Conservation (phyloP, 2,329 filamentous ascomycete genomes). For the Calonectria multiphialidica region DNA sequence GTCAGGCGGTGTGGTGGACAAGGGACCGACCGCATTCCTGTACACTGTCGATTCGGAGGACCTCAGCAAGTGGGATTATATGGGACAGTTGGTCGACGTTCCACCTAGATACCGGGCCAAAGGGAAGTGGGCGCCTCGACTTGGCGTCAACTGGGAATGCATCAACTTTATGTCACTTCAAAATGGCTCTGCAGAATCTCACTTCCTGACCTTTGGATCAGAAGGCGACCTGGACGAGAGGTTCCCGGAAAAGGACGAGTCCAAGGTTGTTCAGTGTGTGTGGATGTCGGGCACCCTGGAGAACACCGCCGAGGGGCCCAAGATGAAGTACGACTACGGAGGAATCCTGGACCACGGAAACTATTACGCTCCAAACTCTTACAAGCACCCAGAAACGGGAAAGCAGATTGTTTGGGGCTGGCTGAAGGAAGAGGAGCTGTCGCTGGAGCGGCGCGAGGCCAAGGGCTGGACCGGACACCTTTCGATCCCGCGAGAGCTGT, state of each 20-base stretch:
- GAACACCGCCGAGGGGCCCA: slow-evolving; percentile 18
- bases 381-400: not conserved
- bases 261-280: slow-evolving; percentile 32
- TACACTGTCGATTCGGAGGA: slow-evolving; percentile 56
- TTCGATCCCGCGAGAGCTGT: slow-evolving; percentile 58
- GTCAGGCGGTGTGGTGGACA: slow-evolving; percentile 57
- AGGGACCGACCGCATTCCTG: slow-evolving; percentile 59
- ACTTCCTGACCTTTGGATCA: slow-evolving; percentile 59
- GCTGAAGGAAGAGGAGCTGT: slow-evolving; percentile 49
- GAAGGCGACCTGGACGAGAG: slow-evolving; percentile 50
- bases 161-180: slow-evolving; percentile 58
- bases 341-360: slow-evolving; percentile 62
- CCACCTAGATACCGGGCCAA: slow-evolving; percentile 50
- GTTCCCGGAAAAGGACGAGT: not conserved
- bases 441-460: slow-evolving; percentile 53
- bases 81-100: slow-evolving; percentile 56
- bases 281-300: slow-evolving; percentile 57
- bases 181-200: slow-evolving; percentile 42
- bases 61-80: slow-evolving; percentile 57
- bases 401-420: not conserved
- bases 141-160: slow-evolving; percentile 65
- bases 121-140: slow-evolving; percentile 61
- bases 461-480: slow-evolving; percentile 64
- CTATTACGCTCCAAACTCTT: slow-evolving; percentile 61
- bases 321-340: slow-evolving; percentile 52